phyloP scores from a whole-genome alignment of 805 yeast species.

The Cyberlindnera amylophila region DNA sequence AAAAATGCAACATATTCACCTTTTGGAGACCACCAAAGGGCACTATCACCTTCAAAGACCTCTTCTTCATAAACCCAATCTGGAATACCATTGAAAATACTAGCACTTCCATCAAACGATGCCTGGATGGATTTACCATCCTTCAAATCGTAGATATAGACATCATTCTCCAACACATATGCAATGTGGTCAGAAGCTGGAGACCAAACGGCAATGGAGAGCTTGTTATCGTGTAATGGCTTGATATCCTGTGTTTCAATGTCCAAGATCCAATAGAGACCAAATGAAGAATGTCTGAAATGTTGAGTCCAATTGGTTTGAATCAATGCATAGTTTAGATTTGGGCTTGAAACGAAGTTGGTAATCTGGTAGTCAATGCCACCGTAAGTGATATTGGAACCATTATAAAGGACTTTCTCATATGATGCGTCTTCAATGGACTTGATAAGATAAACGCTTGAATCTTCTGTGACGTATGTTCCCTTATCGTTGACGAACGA shows the following conservation, averaged over 20 bases:
- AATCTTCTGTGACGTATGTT: constrained; percentile 51
- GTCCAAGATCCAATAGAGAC: constrained; percentile 41
- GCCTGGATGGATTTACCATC: constrained; percentile 34
- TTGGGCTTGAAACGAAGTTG: constrained; percentile 60
- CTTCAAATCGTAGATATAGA: constrained; percentile 48
- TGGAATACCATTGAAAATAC: constrained; percentile 81
- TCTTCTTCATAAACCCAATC: constrained; percentile 97
- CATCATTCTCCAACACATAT: constrained; percentile 63
- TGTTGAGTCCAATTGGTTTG: constrained; percentile 59
- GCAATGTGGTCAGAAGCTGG: constrained; percentile 67
- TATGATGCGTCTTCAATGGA: constrained; percentile 43
- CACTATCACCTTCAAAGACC: constrained; percentile 64
- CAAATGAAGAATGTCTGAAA: constrained; percentile 50
- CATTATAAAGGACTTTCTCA: constrained; percentile 45
- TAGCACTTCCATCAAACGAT: constrained; percentile 66
- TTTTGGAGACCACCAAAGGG: constrained; percentile 85
- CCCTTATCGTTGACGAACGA: constrained; percentile 58
- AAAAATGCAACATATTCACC: constrained; percentile 63
- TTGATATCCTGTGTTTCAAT: constrained; percentile 26
- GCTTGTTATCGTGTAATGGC: constrained; percentile 28
- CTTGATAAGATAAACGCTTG: constrained; percentile 50
- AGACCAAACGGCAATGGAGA: constrained; percentile 62
- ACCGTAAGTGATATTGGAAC: constrained; percentile 40
- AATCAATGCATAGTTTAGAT: constrained; percentile 54
- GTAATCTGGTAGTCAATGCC: constrained; percentile 45